Percentiles rank a stretch among this genome's conserved stretches.
Conservation (phyloP, 352 stramenopile species). For the Globisporangium viniferum region DNA sequence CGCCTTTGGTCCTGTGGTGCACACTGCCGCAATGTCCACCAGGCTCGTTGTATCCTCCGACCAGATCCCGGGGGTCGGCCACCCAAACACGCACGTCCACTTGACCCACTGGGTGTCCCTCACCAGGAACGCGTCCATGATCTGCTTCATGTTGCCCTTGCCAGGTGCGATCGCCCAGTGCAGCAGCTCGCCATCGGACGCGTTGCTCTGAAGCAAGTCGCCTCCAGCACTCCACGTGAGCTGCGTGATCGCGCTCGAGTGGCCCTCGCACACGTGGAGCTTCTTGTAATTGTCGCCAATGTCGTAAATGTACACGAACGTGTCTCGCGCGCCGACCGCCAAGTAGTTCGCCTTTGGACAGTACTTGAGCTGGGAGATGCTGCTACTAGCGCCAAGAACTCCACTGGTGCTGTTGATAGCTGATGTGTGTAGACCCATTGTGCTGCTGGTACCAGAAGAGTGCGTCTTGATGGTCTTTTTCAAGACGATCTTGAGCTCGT, state of each 20-base stretch:
- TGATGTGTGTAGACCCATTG: constrained; percentile 2
- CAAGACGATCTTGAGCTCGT: constrained; percentile 29
- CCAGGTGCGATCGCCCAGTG: constrained; percentile 43
- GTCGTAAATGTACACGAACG: constrained; percentile 63
- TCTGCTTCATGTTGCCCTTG: constrained; percentile 45
- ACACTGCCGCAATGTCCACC: constrained; percentile 46
- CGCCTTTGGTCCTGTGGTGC: constrained; percentile 31
- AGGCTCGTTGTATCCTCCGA: constrained; percentile 44
- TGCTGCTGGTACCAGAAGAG: constrained; percentile 12
- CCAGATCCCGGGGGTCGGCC: constrained; percentile 64
- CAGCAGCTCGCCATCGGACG: constrained; percentile 58
- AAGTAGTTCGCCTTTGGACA: constrained; percentile 46
- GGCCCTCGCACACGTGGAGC: constrained; percentile 64
- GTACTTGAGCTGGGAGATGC: constrained; percentile 49
- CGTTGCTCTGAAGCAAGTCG: constrained; percentile 81
- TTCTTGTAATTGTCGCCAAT: constrained; percentile 48
- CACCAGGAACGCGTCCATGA: constrained; percentile 58
- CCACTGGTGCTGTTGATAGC: neutral
- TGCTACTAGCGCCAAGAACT: constrained; percentile 1
- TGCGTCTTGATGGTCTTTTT: constrained; percentile 45
- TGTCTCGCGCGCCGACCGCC: constrained; percentile 54
- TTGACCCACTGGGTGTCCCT: constrained; percentile 57
- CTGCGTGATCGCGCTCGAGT: constrained; percentile 77
- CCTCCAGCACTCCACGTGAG: constrained; percentile 87
- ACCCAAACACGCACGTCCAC: constrained; percentile 72